Evolutionary conservation across 768 basidiomycete species (phyloP).

Genomic region (Agaricus bisporus): DNA sequence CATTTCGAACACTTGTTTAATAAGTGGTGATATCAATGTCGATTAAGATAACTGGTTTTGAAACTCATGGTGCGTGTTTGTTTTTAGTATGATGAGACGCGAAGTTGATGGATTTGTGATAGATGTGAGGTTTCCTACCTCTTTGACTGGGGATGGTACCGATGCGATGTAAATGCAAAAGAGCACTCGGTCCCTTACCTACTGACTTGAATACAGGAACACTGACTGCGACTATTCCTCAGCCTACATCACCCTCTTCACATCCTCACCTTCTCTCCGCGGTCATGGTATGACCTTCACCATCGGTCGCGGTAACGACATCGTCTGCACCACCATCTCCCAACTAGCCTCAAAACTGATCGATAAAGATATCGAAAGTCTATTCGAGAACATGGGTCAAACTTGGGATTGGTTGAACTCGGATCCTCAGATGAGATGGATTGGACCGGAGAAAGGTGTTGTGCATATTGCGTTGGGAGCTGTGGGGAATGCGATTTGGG

Average conservation of each 20-base stretch:
- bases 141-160: conserved; percentile 84
- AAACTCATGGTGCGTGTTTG: conserved; percentile 24
- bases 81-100: background rate
- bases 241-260: conserved; percentile 79
- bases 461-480: conserved; percentile 87
- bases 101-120: background rate
- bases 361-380: conserved; percentile 72
- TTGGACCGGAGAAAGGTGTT: conserved; percentile 94
- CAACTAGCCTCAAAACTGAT: conserved; percentile 77
- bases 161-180: conserved; percentile 73
- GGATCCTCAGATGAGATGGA: conserved; percentile 92
- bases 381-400: conserved; percentile 88
- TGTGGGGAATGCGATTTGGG: conserved; percentile 93
- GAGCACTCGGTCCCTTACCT: background rate
- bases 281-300: conserved; percentile 97
- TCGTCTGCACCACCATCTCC: conserved; percentile 70
- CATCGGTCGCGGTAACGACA: conserved; percentile 92
- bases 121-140: conserved; percentile 94
- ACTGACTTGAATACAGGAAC: conserved; percentile 50
- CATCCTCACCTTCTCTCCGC: conserved; percentile 58
- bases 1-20: background rate
- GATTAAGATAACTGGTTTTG: conserved; percentile 29
- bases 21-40: conserved; percentile 11
- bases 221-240: conserved; percentile 95
- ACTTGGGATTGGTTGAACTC: conserved; percentile 84